Percentiles rank a stretch among this genome's conserved stretches.
Conservation (phyloP, 2,329 filamentous ascomycete species). For the Penicillium oxalicum region DNA sequence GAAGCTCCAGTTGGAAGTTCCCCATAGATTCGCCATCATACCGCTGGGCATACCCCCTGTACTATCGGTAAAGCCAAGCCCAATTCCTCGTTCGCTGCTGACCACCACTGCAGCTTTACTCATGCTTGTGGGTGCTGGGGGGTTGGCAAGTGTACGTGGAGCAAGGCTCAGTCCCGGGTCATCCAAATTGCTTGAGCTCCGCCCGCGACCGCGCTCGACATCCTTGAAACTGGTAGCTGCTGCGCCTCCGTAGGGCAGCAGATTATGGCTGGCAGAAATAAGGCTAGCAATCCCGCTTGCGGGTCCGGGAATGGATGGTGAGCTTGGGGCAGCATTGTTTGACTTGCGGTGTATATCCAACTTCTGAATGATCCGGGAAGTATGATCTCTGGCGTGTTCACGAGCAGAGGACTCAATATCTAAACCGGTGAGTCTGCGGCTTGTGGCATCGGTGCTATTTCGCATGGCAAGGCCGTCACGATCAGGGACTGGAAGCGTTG, state of each 20-base stretch:
- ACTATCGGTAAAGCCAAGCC: slow-evolving; percentile 54
- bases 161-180: slow-evolving; percentile 62
- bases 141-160: slow-evolving; percentile 73
- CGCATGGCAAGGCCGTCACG: slow-evolving; percentile 54
- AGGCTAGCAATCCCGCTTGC: slow-evolving; percentile 72
- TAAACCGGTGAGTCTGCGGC: slow-evolving; percentile 45
- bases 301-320: slow-evolving; percentile 38
- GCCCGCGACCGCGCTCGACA: slow-evolving; percentile 31
- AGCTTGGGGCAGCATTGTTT: slow-evolving; percentile 49
- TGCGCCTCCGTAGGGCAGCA: slow-evolving; percentile 60
- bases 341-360: slow-evolving; percentile 82
- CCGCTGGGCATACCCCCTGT: slow-evolving; percentile 72
- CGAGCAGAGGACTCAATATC: slow-evolving; percentile 61
- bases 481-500: slow-evolving; percentile 60
- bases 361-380: slow-evolving; percentile 84
- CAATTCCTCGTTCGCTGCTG: slow-evolving; percentile 67
- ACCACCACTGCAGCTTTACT: slow-evolving; percentile 80
- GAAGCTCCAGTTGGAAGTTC: slow-evolving; percentile 73
- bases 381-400: slow-evolving; percentile 68
- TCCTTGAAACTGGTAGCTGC: slow-evolving; percentile 36
- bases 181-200: slow-evolving; percentile 34
- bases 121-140: slow-evolving; percentile 76
- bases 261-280: slow-evolving; percentile 75
- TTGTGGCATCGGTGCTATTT: slow-evolving; percentile 65
- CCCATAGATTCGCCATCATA: slow-evolving; percentile 90